Base-by-base conservation (phyloP, 2,329 filamentous ascomycete genomes). In the Alternaria viburni region DNA sequence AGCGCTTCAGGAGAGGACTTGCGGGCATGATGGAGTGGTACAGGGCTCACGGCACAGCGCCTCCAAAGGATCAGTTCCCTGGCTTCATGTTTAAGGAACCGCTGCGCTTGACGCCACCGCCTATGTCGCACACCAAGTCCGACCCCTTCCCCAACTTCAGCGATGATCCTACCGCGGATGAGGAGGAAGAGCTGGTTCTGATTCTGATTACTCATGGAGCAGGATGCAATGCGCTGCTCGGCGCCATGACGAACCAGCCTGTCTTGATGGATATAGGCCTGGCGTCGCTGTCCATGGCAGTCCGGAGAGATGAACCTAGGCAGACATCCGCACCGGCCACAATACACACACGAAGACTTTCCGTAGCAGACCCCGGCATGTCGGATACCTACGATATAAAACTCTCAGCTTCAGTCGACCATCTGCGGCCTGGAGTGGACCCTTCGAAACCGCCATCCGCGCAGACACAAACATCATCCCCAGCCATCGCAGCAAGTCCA, bases 151-250 rank as follows among this genome's bases (percentile, higher is more conserved):
- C 68, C 66, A 79, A 36, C 5, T 75, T 81, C n/a, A 70, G 68
- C n/a, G 63, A 74, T 6, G 69, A 70, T 23, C 64, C 75, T 4
- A 81, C 85, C 1, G 67, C 75, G 4, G 82, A 86, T 1, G 84
- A 86, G 3, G 86, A 88, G 0, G 88, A 91, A 13, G 87, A 89
- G 70, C 87, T 93, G 2, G 90, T 98, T 2, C 83, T 99, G 15
- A 86, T 99, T 44, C 82, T 99, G 8, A 91, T 99, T 21, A 97
- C 96, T 0, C 96, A 99, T 76, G 95, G 95, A 23, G 96, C 96
- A 13, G 96, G 96, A 43, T 97, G 95, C 81, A 99, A 99, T 81
- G 96, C 96, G 3, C 82, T 99, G 47, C 94, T 99, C 66, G 93
- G 95, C 12, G 93, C 93, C 25, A 87, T 99, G 68, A 96, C 94